A percentile compares a stretch with the other conserved stretches of the same genome.
Evolutionary conservation across 2,329 filamentous ascomycete genomes (phyloP).

Genomic region (Sporothrix mexicana): DNA sequence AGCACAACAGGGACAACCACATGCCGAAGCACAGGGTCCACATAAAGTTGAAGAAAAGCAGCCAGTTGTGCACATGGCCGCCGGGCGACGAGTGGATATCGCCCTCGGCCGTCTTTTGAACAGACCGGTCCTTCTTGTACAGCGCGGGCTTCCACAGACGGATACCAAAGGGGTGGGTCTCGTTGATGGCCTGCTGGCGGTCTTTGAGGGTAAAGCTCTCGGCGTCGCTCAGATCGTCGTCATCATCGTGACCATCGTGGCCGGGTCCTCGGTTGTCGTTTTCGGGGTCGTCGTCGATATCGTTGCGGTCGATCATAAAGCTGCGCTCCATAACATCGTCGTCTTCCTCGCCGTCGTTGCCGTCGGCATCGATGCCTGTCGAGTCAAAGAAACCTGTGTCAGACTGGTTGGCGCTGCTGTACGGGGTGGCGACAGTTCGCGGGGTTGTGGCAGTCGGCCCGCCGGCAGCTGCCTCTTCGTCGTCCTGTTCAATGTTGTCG

Average conservation of each 20-base stretch:
- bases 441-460: constrained; percentile 6
- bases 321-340: constrained; percentile 32
- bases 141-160: constrained; percentile 98
- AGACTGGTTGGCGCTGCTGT: background rate
- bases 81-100: constrained; percentile 97
- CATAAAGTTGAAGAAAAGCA: constrained; percentile 84
- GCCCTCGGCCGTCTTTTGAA: constrained; percentile 93
- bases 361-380: background rate
- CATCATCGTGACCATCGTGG: constrained; percentile 49
- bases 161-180: constrained; percentile 98
- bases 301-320: constrained; percentile 34
- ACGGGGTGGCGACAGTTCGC: background rate
- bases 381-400: constrained; percentile 27
- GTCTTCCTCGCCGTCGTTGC: constrained; percentile 21
- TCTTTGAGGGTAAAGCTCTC: constrained; percentile 98
- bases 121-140: constrained; percentile 96
- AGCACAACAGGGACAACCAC: constrained; percentile 86
- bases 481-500: constrained; percentile 40
- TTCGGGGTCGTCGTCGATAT: constrained; percentile 45
- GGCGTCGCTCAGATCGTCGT: constrained; percentile 80
- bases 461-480: constrained; percentile 37
- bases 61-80: constrained; percentile 80
- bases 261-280: constrained; percentile 46
- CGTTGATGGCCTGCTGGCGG: constrained; percentile 95
- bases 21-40: constrained; percentile 95